Base-by-base conservation (phyloP, 345 rosid species). In the Eutrema heterophyllum region DNA sequence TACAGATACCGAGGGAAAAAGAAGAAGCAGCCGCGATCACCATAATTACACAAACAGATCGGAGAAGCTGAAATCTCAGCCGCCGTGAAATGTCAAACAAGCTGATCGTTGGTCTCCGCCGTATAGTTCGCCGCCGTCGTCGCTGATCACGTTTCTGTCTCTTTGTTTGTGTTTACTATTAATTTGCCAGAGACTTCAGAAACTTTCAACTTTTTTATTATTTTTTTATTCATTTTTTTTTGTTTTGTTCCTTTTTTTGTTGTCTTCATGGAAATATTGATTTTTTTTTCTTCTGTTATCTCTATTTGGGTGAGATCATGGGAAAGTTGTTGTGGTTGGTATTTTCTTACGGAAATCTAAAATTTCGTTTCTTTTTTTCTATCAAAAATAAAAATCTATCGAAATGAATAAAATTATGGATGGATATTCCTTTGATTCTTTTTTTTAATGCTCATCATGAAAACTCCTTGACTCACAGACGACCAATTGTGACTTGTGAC, bases 21-120 rank as follows among this genome's bases (percentile, higher is more conserved):
- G 94, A 78, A 79, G 92, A 78, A 83, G 88, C 85, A 67, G 85
- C 88, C 0, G 88, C 83, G 84, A 90, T 84, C 93, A 87, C 86
- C 96, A 92, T 92, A 73, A 70, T 59, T 73, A 78, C 66, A 63
- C 64, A 48, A 54, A 55, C 65, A 6, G 64, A 71, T 71, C 62
- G 43, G 61, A 53, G 68, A 51, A 27, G 67, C 15, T 49, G 32
- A 70, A 36, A 45, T 2, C 35, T 48, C 33, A 76, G 67, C 67
- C 59, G 53, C 60, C 46, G 75, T 3, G 53, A 56, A 77, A 77
- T 57, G 67, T 64, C n/a, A 55, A 69, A 32, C 15, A 2, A 38
- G 13, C 2, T 38, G 30, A 18, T 41, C 51, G 70, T 40, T 24
- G 9, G 26, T 55, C 51, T 33, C 58, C 71, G 71, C 67, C 70